These are phyloP conservation scores for Rhodamnia argentea DNA, from an alignment of 345 rosid species.

Conservation along the genomic window DNA sequence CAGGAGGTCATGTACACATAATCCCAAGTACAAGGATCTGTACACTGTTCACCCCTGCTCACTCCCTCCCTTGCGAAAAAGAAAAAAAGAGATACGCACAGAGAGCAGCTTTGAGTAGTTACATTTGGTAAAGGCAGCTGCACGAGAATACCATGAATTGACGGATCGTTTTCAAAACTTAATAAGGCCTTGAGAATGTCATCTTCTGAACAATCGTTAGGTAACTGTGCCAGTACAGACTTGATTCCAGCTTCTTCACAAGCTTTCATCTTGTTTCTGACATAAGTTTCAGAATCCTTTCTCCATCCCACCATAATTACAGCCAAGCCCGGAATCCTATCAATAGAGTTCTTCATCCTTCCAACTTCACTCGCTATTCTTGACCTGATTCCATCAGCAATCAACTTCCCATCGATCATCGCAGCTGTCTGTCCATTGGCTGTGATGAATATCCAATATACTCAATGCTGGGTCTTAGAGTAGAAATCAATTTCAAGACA, in stretches of 20 bases:
- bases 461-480: neutral
- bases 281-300: conserved; percentile 73
- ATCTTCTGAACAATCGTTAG: conserved; percentile 48
- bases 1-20: neutral
- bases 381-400: conserved; percentile 65
- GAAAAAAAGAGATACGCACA: neutral
- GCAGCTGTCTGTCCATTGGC: conserved; percentile 30
- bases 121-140: conserved; percentile 95
- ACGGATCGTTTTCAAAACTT: conserved; percentile 44
- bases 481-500: neutral
- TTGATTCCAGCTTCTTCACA: conserved; percentile 83
- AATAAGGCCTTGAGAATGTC: conserved; percentile 32
- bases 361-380: conserved; percentile 44
- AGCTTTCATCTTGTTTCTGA: conserved; percentile 72
- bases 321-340: conserved; percentile 81
- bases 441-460: conserved; percentile 15
- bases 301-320: conserved; percentile 75
- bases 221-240: conserved; percentile 51
- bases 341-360: conserved; percentile 61
- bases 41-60: neutral
- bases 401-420: conserved; percentile 66
- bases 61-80: neutral
- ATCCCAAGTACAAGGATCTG: neutral
- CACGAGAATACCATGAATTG: conserved; percentile 84
- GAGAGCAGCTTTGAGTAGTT: conserved; percentile 18